Base-by-base conservation (phyloP, 2,329 filamentous ascomycete species). In the Fusarium sp. region DNA sequence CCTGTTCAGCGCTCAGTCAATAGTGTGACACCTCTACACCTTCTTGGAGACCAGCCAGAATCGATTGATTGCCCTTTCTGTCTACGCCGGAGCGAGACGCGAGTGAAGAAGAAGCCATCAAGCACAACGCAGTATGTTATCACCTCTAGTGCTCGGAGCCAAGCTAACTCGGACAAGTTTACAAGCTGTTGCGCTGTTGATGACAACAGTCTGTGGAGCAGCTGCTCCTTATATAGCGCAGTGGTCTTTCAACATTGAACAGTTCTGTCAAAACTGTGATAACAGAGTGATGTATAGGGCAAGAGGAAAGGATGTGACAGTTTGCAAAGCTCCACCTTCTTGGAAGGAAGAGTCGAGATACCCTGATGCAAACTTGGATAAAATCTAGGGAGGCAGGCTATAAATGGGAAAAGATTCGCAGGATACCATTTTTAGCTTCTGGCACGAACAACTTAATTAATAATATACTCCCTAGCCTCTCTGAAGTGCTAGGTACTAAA, bases 181-280 rank as follows among this genome's bases (percentile, higher is more conserved):
- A 0, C 51, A 54, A 20, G 51, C 51, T 2, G 51, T 54, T 14
- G 51, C 51, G 4, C 4, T 54, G 1, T 2, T 54, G 3, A 54
- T 54, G 51, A 54, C 51, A 1, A 54, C 51, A 28, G 51, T 54
- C 1, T 47, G 41, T 28, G 51, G 51, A 22, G 51, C 41, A 28
- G 30, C 46, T 4, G 51, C 51, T 14, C 51, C 51, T 6, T 54
- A 54, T 5, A 54, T 54, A 28, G 51, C 51, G 4, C 35, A 54
- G 51, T 54, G 51, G 41, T 54, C 51, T 7, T 54, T 54, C 6
- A 41, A 54, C 3, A 48, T 54, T 11, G 51, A 48, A 6, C 51
- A 54, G 5, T 26, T 26, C 0, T 54, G 51, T 8, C n/a, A 47
- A 3, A 54, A 54, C 10, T 54, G 51, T 10, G 11, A 37, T 9